These are phyloP conservation scores for Chalciporus sp. DNA, from an alignment of 1,284 basidiomycete genomes.

Conservation along the genomic window DNA sequence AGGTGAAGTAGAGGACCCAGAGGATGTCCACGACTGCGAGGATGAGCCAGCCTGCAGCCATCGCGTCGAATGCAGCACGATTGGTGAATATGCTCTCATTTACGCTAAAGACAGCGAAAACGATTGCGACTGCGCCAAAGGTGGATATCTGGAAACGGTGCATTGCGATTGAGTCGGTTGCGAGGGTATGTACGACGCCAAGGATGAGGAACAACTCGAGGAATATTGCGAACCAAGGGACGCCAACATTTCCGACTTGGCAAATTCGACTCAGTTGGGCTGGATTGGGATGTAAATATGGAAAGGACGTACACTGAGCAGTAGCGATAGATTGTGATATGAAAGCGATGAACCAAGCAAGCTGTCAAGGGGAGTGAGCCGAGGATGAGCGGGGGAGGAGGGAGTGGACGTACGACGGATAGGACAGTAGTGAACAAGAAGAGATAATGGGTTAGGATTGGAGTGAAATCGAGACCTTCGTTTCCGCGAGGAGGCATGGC, in stretches of 20 bases:
- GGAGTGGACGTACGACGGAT: constrained; percentile 61
- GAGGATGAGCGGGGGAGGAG: constrained; percentile 1
- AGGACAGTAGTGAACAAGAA: constrained; percentile 87
- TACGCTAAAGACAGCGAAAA: constrained; percentile 84
- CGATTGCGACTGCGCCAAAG: constrained; percentile 85
- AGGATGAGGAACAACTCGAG: constrained; percentile 82
- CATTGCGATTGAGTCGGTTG: constrained; percentile 82
- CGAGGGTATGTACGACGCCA: constrained; percentile 81
- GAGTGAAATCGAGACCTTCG: constrained; percentile 76
- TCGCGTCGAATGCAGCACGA: constrained; percentile 66
- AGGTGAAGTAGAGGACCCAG: constrained; percentile 96
- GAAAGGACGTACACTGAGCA: constrained; percentile 53
- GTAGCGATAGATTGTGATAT: constrained; percentile 77
- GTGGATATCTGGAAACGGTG: constrained; percentile 87
- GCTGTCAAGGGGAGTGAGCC: constrained; percentile 41
- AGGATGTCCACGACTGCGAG: constrained; percentile 89
- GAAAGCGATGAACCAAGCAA: constrained; percentile 93
- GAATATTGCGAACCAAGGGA: constrained; percentile 93
- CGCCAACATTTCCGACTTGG: constrained; percentile 56
- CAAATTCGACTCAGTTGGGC: constrained; percentile 28
- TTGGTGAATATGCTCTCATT: constrained; percentile 63
- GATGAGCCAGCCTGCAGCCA: constrained; percentile 94
- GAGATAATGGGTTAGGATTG: constrained; percentile 87
- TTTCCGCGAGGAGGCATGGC: constrained; percentile 53
- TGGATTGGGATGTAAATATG: neutral